Conservation (phyloP, 768 basidiomycete genomes). For the Panaeolus papilionaceus region DNA sequence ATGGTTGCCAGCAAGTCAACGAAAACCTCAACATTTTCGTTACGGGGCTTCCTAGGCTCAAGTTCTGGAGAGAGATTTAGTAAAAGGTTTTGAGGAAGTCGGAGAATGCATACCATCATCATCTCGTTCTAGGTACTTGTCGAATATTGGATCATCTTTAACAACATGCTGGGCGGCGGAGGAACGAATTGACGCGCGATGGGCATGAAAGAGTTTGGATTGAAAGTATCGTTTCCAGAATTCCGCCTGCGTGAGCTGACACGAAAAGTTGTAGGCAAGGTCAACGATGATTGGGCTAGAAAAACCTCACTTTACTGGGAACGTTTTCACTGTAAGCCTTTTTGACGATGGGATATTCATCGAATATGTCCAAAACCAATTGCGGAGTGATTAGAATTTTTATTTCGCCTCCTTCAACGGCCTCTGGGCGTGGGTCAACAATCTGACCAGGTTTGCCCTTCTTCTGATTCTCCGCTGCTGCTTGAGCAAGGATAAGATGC, state of each 20-base stretch:
- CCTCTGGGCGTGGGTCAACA: constrained; percentile 87
- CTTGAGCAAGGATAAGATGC: constrained; percentile 81
- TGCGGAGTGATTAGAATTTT: constrained; percentile 92
- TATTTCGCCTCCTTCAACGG: constrained; percentile 83
- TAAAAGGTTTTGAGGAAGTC: constrained; percentile 10
- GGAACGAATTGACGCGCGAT: constrained; percentile 91
- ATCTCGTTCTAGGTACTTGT: constrained; percentile 94
- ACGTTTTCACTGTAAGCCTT: constrained; percentile 94
- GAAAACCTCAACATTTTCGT: constrained; percentile 75
- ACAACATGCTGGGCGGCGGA: constrained; percentile 84
- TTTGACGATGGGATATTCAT: constrained; percentile 95
- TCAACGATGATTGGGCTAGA: constrained; percentile 18
- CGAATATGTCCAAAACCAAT: constrained; percentile 94
- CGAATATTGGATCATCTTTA: constrained; percentile 92
- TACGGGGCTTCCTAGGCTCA: constrained; percentile 74
- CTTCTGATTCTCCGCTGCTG: constrained; percentile 72
- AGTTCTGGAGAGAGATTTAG: constrained; percentile 52
- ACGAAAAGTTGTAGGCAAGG: constrained; percentile 21
- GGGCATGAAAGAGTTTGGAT: constrained; percentile 93
- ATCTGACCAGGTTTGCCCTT: constrained; percentile 87
- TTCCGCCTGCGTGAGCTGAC: constrained; percentile 84
- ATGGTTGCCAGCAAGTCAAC: constrained; percentile 87
- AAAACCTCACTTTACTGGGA: constrained; percentile 70
- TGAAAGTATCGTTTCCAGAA: constrained; percentile 99
- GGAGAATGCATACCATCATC: constrained; percentile 76